Evolutionary conservation across 164 flowering plant genomes (phyloP).

Genomic region (Aristolochia contorta): DNA sequence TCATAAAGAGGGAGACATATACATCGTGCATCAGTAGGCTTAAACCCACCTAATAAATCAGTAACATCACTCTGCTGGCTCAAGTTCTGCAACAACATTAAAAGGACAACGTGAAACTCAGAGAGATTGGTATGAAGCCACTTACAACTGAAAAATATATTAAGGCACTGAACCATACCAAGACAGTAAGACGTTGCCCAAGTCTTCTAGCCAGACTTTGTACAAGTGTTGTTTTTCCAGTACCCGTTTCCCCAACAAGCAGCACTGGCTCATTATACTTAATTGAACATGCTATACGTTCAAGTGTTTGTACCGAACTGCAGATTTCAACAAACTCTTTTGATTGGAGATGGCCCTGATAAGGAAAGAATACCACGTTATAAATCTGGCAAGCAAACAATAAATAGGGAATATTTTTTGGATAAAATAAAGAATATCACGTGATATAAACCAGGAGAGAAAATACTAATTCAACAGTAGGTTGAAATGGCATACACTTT

Average conservation of each 20-base stretch:
- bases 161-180: conserved; percentile 40
- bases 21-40: conserved; percentile 67
- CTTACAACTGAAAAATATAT: background rate
- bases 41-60: conserved; percentile 88
- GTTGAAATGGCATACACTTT: conserved; percentile 11
- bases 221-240: conserved; percentile 96
- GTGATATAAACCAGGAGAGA: background rate
- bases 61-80: conserved; percentile 97
- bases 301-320: conserved; percentile 61
- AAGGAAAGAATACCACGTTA: conserved; percentile 2
- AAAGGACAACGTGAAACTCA: background rate
- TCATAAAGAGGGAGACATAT: conserved; percentile 61
- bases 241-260: conserved; percentile 98
- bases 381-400: background rate
- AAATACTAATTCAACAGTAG: conserved; percentile 3
- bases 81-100: conserved; percentile 48
- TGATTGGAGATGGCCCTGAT: conserved; percentile 28
- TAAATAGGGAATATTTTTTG: background rate
- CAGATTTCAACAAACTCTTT: conserved; percentile 62
- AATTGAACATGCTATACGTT: conserved; percentile 80
- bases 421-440: too few species aligned
- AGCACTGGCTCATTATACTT: conserved; percentile 88
- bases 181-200: conserved; percentile 70
- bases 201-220: conserved; percentile 74
- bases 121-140: background rate